Percentiles rank a stretch among this genome's conserved stretches.
Evolutionary conservation across 1,139 yeast genomes (phyloP).

Genomic region (Maudiozyma humilis): DNA sequence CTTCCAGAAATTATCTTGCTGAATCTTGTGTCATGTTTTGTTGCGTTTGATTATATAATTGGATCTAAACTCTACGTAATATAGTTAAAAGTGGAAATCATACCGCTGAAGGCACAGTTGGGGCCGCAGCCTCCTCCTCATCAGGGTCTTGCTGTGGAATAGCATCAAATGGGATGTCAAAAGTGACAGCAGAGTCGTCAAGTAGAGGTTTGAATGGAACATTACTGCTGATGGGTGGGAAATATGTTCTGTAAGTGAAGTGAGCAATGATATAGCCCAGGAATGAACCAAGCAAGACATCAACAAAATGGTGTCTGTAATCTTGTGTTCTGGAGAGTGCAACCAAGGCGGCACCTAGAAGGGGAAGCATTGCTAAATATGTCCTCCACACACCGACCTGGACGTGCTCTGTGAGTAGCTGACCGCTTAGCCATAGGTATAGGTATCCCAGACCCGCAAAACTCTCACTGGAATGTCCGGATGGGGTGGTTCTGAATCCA

Average conservation of each 20-base stretch:
- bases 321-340: slow-evolving; percentile 71
- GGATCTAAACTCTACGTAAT: no score
- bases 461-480: slow-evolving; percentile 63
- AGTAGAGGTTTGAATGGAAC: slow-evolving; percentile 34
- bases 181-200: slow-evolving; percentile 33
- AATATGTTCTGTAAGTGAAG: slow-evolving; percentile 42
- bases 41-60: no score
- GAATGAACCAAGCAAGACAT: slow-evolving; percentile 51
- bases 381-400: slow-evolving; percentile 51
- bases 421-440: slow-evolving; percentile 60
- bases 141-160: slow-evolving; percentile 7
- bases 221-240: slow-evolving; percentile 33
- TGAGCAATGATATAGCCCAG: slow-evolving; percentile 43
- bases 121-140: slow-evolving; percentile 12
- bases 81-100: no score
- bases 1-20: no score
- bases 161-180: slow-evolving; percentile 11
- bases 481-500: slow-evolving; percentile 73
- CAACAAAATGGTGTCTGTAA: slow-evolving; percentile 71
- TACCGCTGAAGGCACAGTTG: slow-evolving; percentile 6
- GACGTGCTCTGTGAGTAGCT: slow-evolving; percentile 38
- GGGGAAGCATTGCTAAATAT: slow-evolving; percentile 35
- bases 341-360: slow-evolving; percentile 53
- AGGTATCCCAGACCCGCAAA: slow-evolving; percentile 61
- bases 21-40: no score